A percentile compares a stretch with the other conserved stretches of the same genome.
Evolutionary conservation across 352 stramenopile genomes (phyloP).

Genomic region (Aphanomyces stellatus): DNA sequence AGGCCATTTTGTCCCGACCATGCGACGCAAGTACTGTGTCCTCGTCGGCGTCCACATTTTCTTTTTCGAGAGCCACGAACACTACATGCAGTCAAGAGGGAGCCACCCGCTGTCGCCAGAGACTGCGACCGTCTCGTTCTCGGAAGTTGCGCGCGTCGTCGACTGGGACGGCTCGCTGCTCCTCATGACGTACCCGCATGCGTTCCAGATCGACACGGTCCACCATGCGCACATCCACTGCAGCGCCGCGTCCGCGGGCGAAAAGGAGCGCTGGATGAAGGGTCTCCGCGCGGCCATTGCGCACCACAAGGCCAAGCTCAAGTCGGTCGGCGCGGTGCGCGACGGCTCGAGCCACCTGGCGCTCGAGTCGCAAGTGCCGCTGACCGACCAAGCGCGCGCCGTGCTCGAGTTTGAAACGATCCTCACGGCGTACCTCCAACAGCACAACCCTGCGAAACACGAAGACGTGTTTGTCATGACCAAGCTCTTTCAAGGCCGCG

Average conservation of each 20-base stretch:
- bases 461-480: conserved; percentile 31
- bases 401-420: conserved; percentile 16
- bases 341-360: conserved; percentile 25
- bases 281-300: conserved; percentile 48
- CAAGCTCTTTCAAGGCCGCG: conserved; percentile 18
- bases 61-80: conserved; percentile 38
- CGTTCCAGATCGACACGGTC: conserved; percentile 57
- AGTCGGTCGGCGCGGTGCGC: background rate
- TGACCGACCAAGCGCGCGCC: conserved; percentile 3
- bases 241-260: conserved; percentile 45
- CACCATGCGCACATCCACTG: conserved; percentile 48
- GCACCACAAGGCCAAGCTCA: conserved; percentile 22
- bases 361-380: background rate
- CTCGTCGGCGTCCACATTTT: conserved; percentile 34
- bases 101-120: background rate
- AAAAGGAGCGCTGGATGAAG: conserved; percentile 57
- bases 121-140: background rate
- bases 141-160: conserved; percentile 29
- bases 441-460: conserved; percentile 53
- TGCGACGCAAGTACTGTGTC: conserved; percentile 62
- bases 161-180: conserved; percentile 56
- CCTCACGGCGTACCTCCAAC: conserved; percentile 43
- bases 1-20: conserved; percentile 32
- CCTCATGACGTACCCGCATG: conserved; percentile 61
- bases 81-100: conserved; percentile 17